A percentile compares a stretch with the other conserved stretches of the same genome.
Conservation (phyloP, 176 grass and related monocot species). For the Guadua angustifolia region DNA sequence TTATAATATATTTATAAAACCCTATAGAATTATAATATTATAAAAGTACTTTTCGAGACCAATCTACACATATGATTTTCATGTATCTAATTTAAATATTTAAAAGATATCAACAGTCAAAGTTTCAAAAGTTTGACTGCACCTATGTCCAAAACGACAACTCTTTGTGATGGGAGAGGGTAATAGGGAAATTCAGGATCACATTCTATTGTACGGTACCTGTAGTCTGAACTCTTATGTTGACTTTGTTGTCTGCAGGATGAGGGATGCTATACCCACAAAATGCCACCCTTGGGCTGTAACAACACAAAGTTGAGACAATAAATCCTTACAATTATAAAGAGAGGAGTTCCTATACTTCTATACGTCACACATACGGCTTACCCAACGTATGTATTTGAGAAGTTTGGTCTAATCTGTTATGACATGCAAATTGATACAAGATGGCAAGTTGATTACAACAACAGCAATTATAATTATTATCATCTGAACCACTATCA, state of each 20-base stretch:
- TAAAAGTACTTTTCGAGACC: no score
- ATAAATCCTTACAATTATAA: background rate
- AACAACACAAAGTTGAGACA: slow-evolving; percentile 1
- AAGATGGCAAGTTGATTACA: background rate
- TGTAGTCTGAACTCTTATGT: slow-evolving; percentile 68
- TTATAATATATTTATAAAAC: no score
- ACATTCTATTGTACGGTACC: slow-evolving; percentile 40
- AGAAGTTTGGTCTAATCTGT: background rate
- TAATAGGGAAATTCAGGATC: background rate
- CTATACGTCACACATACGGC: background rate
- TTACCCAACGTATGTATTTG: background rate
- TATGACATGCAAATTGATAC: background rate
- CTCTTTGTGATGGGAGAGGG: no score
- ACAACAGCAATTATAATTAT: background rate
- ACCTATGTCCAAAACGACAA: no score
- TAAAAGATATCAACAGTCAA: no score
- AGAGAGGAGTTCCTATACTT: background rate
- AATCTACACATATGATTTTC: no score
- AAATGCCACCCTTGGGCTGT: slow-evolving; percentile 77
- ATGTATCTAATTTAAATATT: no score
- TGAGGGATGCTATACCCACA: slow-evolving; percentile 84
- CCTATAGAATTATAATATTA: no score
- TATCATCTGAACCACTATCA: background rate
- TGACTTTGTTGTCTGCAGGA: slow-evolving; percentile 68
- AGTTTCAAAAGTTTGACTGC: no score